phyloP scores from a whole-genome alignment of 257 asterid genomes.

The Petunia secreta region DNA sequence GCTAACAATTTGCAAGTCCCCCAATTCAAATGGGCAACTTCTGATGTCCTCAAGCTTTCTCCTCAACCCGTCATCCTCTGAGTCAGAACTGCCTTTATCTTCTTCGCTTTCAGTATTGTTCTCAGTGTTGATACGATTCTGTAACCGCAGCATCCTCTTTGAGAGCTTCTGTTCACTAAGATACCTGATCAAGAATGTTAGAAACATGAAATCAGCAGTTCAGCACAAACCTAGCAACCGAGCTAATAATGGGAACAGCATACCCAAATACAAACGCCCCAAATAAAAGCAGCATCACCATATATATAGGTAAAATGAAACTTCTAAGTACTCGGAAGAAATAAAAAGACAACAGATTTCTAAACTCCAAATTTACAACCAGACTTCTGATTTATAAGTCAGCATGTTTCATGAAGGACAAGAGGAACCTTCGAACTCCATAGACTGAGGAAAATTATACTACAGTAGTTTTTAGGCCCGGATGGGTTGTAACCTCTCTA shows the following conservation, averaged over 20 bases:
- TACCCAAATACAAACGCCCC: neutral
- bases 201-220: neutral
- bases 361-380: neutral
- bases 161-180: slow-evolving; percentile 84
- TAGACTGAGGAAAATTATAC: slow-evolving; percentile 1
- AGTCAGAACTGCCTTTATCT: slow-evolving; percentile 55
- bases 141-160: slow-evolving; percentile 69
- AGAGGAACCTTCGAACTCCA: slow-evolving; percentile 12
- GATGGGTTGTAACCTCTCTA: neutral
- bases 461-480: slow-evolving; percentile 11
- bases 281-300: neutral
- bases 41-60: slow-evolving; percentile 62
- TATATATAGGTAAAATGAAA: no score
- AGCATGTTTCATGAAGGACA: neutral
- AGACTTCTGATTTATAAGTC: neutral
- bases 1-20: slow-evolving; percentile 69
- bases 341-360: slow-evolving; percentile 6
- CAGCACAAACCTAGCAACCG: neutral
- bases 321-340: no score
- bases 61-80: slow-evolving; percentile 56
- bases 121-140: slow-evolving; percentile 54
- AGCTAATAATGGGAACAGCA: neutral
- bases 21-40: slow-evolving; percentile 63
- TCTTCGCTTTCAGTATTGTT: slow-evolving; percentile 49
- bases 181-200: slow-evolving; percentile 54